phyloP scores from a whole-genome alignment of 495 filamentous ascomycete genomes.

The Emericellopsis terricola region DNA sequence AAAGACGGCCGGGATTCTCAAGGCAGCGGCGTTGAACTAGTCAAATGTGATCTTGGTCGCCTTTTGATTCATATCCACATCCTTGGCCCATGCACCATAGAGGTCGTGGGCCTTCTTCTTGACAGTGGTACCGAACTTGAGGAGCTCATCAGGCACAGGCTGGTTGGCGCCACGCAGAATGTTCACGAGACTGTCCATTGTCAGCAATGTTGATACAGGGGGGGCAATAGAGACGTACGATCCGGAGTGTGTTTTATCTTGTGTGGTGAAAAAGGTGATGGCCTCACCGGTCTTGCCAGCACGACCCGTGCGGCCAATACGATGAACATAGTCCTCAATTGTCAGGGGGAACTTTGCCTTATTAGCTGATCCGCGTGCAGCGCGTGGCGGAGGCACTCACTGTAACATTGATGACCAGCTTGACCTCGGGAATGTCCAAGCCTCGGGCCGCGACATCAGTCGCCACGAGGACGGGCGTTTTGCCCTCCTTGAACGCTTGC shows the following conservation, averaged over 20 bases:
- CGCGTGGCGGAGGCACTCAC: constrained; percentile 16
- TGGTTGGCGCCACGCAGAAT: constrained; percentile 82
- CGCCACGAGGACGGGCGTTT: constrained; percentile 77
- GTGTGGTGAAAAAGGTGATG: constrained; percentile 87
- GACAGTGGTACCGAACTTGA: constrained; percentile 94
- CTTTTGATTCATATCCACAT: constrained; percentile 56
- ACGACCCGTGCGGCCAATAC: constrained; percentile 86
- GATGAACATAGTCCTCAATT: constrained; percentile 90
- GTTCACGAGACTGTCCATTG: constrained; percentile 64
- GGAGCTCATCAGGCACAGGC: constrained; percentile 64
- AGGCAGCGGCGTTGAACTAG: no score
- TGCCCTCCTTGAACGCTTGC: constrained; percentile 73
- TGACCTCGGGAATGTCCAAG: constrained; percentile 86
- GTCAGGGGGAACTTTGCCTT: constrained; percentile 41
- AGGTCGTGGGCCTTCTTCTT: constrained; percentile 93
- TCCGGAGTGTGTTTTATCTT: constrained; percentile 77
- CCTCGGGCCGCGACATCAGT: constrained; percentile 95
- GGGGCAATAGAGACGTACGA: constrained; percentile 34
- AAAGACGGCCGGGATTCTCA: constrained; percentile 4
- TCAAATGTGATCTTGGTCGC: constrained; percentile 91
- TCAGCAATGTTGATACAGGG: no score
- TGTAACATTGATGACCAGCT: constrained; percentile 76
- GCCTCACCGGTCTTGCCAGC: constrained; percentile 80
- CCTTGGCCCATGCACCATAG: constrained; percentile 88
- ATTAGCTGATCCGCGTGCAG: no score